Percentiles rank a stretch among this genome's conserved stretches.
phyloP scores from a whole-genome alignment of 2,329 filamentous ascomycete genomes.

The Fusarium mexicanum region DNA sequence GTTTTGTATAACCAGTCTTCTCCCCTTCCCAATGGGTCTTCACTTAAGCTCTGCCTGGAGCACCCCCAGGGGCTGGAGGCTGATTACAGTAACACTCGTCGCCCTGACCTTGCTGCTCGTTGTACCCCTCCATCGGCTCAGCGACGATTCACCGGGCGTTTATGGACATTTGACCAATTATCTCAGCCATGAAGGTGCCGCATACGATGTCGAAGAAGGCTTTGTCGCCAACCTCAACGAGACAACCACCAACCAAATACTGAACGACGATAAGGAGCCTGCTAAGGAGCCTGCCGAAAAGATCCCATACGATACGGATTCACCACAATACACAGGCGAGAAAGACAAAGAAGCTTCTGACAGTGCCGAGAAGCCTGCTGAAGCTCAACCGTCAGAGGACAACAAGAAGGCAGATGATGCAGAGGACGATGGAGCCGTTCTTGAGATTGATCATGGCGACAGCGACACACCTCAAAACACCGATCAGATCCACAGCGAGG shows the following conservation, averaged over 20 bases:
- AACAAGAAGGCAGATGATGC: background rate
- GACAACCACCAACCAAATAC: constrained; percentile 39
- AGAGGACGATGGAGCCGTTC: constrained; percentile 1
- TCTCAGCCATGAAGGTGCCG: constrained; percentile 45
- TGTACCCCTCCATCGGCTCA: constrained; percentile 46
- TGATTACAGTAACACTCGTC: constrained; percentile 41
- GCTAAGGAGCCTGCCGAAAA: constrained; percentile 4
- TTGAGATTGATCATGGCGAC: constrained; percentile 2
- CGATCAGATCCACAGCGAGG: background rate
- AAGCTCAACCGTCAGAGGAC: background rate
- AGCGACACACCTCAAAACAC: background rate
- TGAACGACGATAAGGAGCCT: constrained; percentile 11
- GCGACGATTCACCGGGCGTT: constrained; percentile 43
- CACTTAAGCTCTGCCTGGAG: constrained; percentile 41
- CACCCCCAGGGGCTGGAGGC: constrained; percentile 43
- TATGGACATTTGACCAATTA: constrained; percentile 46
- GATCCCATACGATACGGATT: constrained; percentile 10
- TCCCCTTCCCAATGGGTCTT: constrained; percentile 33
- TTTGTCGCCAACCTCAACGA: constrained; percentile 46
- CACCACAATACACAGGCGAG: constrained; percentile 16
- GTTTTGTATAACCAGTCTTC: constrained; percentile 1
- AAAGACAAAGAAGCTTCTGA: constrained; percentile 8
- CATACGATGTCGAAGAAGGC: constrained; percentile 47
- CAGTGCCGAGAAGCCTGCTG: background rate
- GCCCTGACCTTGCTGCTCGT: constrained; percentile 43